Conservation (phyloP, 306 rosid genomes). For the Geum urbanum region DNA sequence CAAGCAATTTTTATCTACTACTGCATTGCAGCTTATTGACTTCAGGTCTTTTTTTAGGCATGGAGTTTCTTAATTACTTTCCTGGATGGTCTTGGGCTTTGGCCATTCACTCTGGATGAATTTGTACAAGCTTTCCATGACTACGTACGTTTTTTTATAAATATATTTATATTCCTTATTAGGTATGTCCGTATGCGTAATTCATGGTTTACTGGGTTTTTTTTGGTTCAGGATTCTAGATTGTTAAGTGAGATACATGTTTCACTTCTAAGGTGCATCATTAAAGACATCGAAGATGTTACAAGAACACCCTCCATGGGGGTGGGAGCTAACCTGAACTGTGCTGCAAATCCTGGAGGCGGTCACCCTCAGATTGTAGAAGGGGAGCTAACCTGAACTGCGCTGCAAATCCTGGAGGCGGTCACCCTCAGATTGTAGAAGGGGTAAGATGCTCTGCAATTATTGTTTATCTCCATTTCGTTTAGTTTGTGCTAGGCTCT, state of each 20-base stretch:
- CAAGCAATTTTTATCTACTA: background rate
- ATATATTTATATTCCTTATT: background rate
- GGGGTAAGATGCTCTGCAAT: constrained; percentile 45
- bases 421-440: constrained; percentile 67
- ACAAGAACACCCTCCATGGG: constrained; percentile 53
- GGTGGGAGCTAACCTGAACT: constrained; percentile 47
- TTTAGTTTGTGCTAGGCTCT: constrained; percentile 15
- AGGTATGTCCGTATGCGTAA: constrained; percentile 11
- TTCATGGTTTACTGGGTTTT: constrained; percentile 14
- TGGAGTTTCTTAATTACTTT: constrained; percentile 81
- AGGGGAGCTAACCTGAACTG: constrained; percentile 61
- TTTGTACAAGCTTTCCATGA: constrained; percentile 86
- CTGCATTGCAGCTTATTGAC: background rate
- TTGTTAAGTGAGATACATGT: constrained; percentile 70
- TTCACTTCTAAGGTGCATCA: constrained; percentile 56
- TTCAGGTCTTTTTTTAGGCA: constrained; percentile 38
- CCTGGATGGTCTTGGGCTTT: constrained; percentile 66
- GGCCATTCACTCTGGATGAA: constrained; percentile 86
- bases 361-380: constrained; percentile 71
- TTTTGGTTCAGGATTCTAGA: constrained; percentile 58
- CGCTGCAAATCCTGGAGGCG: constrained; percentile 59
- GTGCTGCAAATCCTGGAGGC: constrained; percentile 53
- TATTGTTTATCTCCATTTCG: constrained; percentile 15
- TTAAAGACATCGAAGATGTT: constrained; percentile 75
- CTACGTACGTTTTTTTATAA: constrained; percentile 41